Conservation (phyloP, 331 rosid genomes). For the Spiraea crenata region DNA sequence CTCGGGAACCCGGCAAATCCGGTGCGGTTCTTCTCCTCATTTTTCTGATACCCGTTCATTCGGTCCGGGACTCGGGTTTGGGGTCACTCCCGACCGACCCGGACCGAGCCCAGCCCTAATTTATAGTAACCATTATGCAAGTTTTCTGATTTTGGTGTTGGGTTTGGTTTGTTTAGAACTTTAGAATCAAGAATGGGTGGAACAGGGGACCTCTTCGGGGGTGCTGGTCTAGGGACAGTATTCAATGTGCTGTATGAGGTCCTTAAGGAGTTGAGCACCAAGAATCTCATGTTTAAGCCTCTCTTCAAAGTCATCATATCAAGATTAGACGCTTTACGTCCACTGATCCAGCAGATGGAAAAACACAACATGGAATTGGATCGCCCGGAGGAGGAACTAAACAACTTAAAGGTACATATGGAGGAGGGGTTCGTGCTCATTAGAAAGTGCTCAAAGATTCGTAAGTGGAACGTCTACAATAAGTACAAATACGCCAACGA, state of each 20-base stretch:
- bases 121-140: not conserved
- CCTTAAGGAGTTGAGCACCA: not conserved
- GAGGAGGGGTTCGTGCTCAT: not conserved
- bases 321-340: not conserved
- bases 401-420: not conserved
- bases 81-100: too few relatives aligned
- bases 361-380: not conserved
- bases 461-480: not conserved
- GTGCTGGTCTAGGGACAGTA: not conserved
- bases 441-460: not conserved
- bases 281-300: not conserved
- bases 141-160: not conserved
- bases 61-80: too few relatives aligned
- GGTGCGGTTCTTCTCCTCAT: too few relatives aligned
- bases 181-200: not conserved
- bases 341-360: slow-evolving; percentile 9
- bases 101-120: too few relatives aligned
- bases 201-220: not conserved
- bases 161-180: not conserved
- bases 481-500: not conserved
- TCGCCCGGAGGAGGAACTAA: not conserved
- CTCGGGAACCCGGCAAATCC: too few relatives aligned
- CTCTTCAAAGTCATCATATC: not conserved
- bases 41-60: too few relatives aligned
- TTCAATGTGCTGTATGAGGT: not conserved